Evolutionary conservation across 148 eudicot species (phyloP), one percentile per base, ranked within the genome.

Genomic region (Cornus kousa): DNA sequence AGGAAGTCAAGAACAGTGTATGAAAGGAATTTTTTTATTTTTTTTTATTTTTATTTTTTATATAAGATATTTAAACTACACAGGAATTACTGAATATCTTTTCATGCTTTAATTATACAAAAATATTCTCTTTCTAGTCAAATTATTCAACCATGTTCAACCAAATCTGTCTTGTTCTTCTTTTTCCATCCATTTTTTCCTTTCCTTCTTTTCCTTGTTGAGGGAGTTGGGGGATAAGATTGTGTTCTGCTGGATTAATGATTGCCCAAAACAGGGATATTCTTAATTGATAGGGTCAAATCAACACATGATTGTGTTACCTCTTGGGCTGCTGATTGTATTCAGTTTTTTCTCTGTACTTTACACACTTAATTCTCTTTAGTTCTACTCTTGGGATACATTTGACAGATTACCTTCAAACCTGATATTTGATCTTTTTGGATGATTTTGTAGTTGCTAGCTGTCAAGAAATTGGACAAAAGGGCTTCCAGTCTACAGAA

Each of bases 391-490:
- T 68, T 35, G 19, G 73, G 74, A 43, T 74, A 35, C 17, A 68
- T 57, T 23, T 37, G 32, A 62, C 1, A 62, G 66, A 19, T 62
- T 62, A n/a, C 0, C 65, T 65, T 77, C 66, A 40, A 46, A 9
- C 37, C 66, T 68, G 59, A 79, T 3, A 60, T 67, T 23, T 70
- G 57, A 22, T 67, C 39, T 64, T 65, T 74, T 53, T 81, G 76
- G 50, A 55, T 84, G 79, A 35, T 77, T 80, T 68, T 85, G 81
- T 85, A 96, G 99, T 72, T 92, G 23, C 84, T 93, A 53, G 99
- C 99, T 43, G 89, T 93, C 76, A 96, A 92, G 88, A 93, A 93
- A 79, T 86, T 96, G 79, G 97, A 96, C 86, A 96, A 86, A 85
- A 90, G 90, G 79, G 85, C 85, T 72, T 78, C 83, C 72, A 87